phyloP scores from a whole-genome alignment of 2,329 filamentous ascomycete species.

The Kalaharituber pfeilii region DNA sequence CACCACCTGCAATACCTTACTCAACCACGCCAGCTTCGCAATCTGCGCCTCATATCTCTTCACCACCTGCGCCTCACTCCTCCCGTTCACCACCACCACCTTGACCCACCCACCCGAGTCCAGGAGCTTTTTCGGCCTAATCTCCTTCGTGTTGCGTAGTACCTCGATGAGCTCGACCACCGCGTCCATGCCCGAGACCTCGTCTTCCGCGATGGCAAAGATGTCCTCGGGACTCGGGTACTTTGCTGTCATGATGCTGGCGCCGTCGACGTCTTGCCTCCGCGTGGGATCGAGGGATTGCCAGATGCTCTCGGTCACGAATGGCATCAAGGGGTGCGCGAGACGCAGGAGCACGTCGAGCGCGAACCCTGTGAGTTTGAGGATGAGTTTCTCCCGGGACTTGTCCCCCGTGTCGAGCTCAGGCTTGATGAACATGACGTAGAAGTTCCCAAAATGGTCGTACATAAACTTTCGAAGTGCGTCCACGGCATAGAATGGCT shows the following conservation, averaged over 20 bases:
- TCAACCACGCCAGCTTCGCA: neutral
- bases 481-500: slow-evolving; percentile 13
- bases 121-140: neutral
- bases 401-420: slow-evolving; percentile 4
- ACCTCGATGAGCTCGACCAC: neutral
- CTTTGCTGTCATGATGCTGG: slow-evolving; percentile 12
- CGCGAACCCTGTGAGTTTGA: slow-evolving; percentile 6
- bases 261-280: slow-evolving; percentile 9
- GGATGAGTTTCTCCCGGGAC: neutral
- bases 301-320: slow-evolving; percentile 21
- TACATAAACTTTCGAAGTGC: slow-evolving; percentile 14
- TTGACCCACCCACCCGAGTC: neutral
- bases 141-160: neutral
- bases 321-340: slow-evolving; percentile 21
- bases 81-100: neutral
- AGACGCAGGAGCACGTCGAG: slow-evolving; percentile 15
- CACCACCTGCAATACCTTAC: neutral
- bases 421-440: slow-evolving; percentile 16
- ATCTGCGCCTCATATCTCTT: neutral
- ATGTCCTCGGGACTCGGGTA: slow-evolving; percentile 11
- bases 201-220: neutral
- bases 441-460: slow-evolving; percentile 14
- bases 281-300: slow-evolving; percentile 13
- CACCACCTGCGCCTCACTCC: neutral
- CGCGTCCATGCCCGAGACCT: neutral